These are phyloP conservation scores for Closterium sp. DNA, from an alignment of 139 green algal species.

Conservation along the genomic window DNA sequence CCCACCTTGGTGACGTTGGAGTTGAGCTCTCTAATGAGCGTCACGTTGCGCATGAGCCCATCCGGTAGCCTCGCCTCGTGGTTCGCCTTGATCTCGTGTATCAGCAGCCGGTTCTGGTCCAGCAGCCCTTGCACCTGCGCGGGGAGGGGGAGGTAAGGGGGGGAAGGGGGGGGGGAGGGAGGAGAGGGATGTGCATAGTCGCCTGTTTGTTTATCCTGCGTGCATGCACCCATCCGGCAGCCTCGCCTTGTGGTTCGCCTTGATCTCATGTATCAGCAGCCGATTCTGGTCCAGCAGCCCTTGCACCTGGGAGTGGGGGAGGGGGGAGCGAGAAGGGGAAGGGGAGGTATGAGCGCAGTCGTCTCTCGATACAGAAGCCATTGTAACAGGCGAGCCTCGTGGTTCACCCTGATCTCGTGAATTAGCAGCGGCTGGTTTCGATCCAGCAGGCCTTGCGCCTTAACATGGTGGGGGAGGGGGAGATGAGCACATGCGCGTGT, in stretches of 20 bases:
- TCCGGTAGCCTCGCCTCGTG: slow-evolving; percentile 59
- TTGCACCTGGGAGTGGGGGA: slow-evolving; percentile 2
- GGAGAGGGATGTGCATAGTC: background rate
- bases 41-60: slow-evolving; percentile 60
- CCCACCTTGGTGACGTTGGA: slow-evolving; percentile 58
- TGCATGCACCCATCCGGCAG: too few relatives aligned
- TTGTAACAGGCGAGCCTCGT: slow-evolving; percentile 56
- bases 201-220: too few relatives aligned
- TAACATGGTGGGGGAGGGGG: background rate
- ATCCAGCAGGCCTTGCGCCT: slow-evolving; percentile 31
- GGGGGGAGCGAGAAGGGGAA: too few relatives aligned
- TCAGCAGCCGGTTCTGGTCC: slow-evolving; percentile 52
- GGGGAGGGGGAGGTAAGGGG: background rate
- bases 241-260: slow-evolving; percentile 62
- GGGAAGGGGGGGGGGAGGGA: too few relatives aligned
- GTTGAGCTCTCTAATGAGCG: slow-evolving; percentile 64
- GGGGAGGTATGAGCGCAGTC: background rate
- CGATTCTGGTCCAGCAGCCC: slow-evolving; percentile 36
- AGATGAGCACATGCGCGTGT: background rate
- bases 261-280: slow-evolving; percentile 63
- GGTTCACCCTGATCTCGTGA: slow-evolving; percentile 65
- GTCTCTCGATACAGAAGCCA: slow-evolving; percentile 31
- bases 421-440: slow-evolving; percentile 56
- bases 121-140: slow-evolving; percentile 24
- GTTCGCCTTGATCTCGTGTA: slow-evolving; percentile 66